phyloP scores from a whole-genome alignment of 2,329 filamentous ascomycete genomes.

The Fusarium continuum region DNA sequence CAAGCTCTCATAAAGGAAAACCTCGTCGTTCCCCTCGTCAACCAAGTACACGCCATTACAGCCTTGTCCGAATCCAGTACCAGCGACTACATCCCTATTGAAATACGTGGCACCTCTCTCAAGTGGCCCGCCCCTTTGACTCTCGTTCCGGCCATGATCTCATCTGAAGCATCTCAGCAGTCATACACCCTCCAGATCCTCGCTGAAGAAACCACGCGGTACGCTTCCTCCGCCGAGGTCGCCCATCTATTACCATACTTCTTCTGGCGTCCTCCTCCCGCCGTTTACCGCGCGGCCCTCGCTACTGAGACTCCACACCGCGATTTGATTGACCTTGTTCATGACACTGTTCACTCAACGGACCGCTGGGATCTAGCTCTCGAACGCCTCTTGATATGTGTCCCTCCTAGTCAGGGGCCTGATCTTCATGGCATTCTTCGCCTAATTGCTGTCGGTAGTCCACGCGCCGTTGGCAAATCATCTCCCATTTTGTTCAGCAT shows the following conservation, averaged over 20 bases:
- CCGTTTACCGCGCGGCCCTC: slow-evolving; percentile 44
- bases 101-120: slow-evolving; percentile 32
- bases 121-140: slow-evolving; percentile 40
- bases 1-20: slow-evolving; percentile 27
- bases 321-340: slow-evolving; percentile 40
- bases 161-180: slow-evolving; percentile 13
- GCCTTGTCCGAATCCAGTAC: background rate
- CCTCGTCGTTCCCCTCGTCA: slow-evolving; percentile 39
- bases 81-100: slow-evolving; percentile 16
- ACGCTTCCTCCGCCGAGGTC: slow-evolving; percentile 37
- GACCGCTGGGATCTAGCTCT: slow-evolving; percentile 20
- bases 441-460: slow-evolving; percentile 46
- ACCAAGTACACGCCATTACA: slow-evolving; percentile 41
- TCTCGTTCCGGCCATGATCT: slow-evolving; percentile 42
- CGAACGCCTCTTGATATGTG: slow-evolving; percentile 27
- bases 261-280: slow-evolving; percentile 50
- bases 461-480: slow-evolving; percentile 44
- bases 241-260: slow-evolving; percentile 49
- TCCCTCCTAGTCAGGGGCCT: slow-evolving; percentile 26
- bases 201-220: slow-evolving; percentile 36
- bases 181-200: slow-evolving; percentile 38
- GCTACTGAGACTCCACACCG: slow-evolving; percentile 12
- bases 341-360: slow-evolving; percentile 31
- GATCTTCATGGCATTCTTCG: slow-evolving; percentile 46
- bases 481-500: slow-evolving; percentile 46